Base-by-base conservation (phyloP, 208 protist genomes). In the Wallacemonas sp. region DNA sequence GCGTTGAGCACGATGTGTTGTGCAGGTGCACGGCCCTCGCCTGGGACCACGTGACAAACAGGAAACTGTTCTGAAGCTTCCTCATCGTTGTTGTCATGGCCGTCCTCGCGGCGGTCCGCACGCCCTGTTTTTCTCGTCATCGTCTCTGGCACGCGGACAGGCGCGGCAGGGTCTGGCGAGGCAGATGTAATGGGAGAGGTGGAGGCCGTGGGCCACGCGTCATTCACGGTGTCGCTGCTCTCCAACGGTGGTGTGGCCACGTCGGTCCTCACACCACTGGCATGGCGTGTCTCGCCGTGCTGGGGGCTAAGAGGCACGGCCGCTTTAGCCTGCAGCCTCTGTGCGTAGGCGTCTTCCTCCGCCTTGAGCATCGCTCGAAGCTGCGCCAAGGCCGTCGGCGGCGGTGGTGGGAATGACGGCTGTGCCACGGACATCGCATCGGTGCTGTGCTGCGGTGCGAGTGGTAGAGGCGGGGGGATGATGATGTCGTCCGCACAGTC, bases 301-400 rank as follows among this genome's bases (percentile, higher is more conserved):
- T n/a, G n/a, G 9, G 14, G 6, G 36, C 14, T 6, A 41, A 14
- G 36, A 17, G 36, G 36, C 9, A 14, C 36, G 36, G 36, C 36
- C 14, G 36, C 14, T 6, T 14, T 6, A 6, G 36, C 14, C 9
- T 41, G 9, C 9, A 17, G 36, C 14, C 36, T 6, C 36, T 41
- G 36, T 14, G 36, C 14, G 36, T 17, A 41, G 17, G 12, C 44
- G 6, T 49, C 44, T 11, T 22, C 47, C 24, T 33, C 47, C 12
- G 11, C 47, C 51, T 58, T 4, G 4, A 58, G 51, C 51, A 58
- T 33, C 9, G 51, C 51, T 17, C 28, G 26, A 27, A 58, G 51
- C 36, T 58, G 51, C 21, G 51, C 51, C 14, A 58, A 19, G 0
- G 51, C 51, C 11, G 51, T 58, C 3, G 51, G 51, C 36, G 36